phyloP scores from a whole-genome alignment of 1,284 basidiomycete genomes.

The Inonotus hispidus region DNA sequence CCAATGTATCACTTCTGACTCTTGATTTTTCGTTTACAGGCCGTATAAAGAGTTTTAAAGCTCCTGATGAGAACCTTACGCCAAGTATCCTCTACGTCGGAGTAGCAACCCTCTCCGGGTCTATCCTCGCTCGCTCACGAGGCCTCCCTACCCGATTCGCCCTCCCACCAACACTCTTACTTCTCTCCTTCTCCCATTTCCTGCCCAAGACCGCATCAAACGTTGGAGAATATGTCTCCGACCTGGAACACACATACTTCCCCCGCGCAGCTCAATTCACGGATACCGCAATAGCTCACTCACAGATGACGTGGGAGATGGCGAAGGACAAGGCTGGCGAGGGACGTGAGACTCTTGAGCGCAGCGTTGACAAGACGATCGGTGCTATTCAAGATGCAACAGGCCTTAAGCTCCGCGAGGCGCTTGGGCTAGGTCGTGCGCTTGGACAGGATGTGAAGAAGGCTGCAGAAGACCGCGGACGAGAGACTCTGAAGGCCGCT shows the following conservation, averaged over 20 bases:
- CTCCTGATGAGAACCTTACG: slow-evolving; percentile 75
- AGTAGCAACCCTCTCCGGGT: slow-evolving; percentile 81
- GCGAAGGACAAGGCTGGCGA: slow-evolving; percentile 38
- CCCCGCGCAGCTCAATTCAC: slow-evolving; percentile 68
- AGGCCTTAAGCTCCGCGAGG: slow-evolving; percentile 65
- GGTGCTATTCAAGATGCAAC: slow-evolving; percentile 62
- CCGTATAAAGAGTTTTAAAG: slow-evolving; percentile 76
- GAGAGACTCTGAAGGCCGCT: slow-evolving; percentile 20
- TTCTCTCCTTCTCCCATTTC: slow-evolving; percentile 69
- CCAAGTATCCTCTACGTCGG: slow-evolving; percentile 86
- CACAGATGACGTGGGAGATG: slow-evolving; percentile 51
- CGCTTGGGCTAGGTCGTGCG: slow-evolving; percentile 39
- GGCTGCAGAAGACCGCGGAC: slow-evolving; percentile 21
- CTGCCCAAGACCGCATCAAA: slow-evolving; percentile 74
- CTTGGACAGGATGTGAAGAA: slow-evolving; percentile 19
- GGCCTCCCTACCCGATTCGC: slow-evolving; percentile 57
- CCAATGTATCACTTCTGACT: not conserved
- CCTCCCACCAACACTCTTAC: slow-evolving; percentile 65
- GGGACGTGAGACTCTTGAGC: slow-evolving; percentile 39
- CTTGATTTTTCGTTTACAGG: slow-evolving; percentile 35
- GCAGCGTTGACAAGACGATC: slow-evolving; percentile 45
- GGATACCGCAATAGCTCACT: slow-evolving; percentile 58
- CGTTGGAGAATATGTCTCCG: slow-evolving; percentile 57
- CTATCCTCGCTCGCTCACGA: slow-evolving; percentile 79
- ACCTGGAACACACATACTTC: slow-evolving; percentile 66